A percentile compares a stretch with the other conserved stretches of the same genome.
Conservation (phyloP, 2,329 filamentous ascomycete genomes). For the Grosmannia huntii region DNA sequence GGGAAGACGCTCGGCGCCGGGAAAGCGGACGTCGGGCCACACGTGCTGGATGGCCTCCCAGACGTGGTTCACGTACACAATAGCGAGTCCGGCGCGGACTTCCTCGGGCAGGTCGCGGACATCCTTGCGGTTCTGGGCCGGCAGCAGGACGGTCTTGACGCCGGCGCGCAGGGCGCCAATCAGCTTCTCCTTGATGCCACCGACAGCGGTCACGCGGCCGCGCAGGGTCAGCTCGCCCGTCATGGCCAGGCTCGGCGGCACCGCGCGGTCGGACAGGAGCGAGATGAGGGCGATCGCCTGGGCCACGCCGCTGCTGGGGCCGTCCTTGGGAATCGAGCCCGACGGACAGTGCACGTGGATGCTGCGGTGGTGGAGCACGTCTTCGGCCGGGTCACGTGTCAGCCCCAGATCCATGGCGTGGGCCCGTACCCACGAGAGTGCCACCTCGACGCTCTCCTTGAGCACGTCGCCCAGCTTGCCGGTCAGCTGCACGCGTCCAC, state of each 20-base stretch:
- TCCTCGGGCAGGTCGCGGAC: constrained; percentile 81
- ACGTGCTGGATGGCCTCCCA: constrained; percentile 87
- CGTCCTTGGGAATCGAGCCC: constrained; percentile 91
- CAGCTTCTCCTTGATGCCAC: constrained; percentile 96
- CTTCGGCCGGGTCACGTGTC: constrained; percentile 65
- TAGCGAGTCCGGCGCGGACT: constrained; percentile 75
- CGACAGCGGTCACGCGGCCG: constrained; percentile 84
- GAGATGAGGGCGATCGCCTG: constrained; percentile 90
- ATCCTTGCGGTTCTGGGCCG: constrained; percentile 82
- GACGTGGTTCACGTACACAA: constrained; percentile 74
- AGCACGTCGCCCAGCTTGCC: constrained; percentile 93
- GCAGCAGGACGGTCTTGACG: constrained; percentile 85
- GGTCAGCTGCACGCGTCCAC: constrained; percentile 83
- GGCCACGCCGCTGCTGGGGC: constrained; percentile 74
- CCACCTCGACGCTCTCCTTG: constrained; percentile 94
- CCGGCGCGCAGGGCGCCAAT: constrained; percentile 88
- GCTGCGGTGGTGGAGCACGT: constrained; percentile 91
- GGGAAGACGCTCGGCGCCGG: constrained; percentile 52
- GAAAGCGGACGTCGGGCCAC: constrained; percentile 83
- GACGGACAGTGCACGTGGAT: constrained; percentile 95
- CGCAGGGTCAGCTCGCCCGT: constrained; percentile 73
- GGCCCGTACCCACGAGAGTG: constrained; percentile 91
- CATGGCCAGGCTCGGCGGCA: constrained; percentile 91
- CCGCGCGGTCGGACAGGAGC: constrained; percentile 71
- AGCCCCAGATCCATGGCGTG: constrained; percentile 87